Base-by-base conservation (phyloP, 1,284 basidiomycete species). In the Apiotrichum montevideense region DNA sequence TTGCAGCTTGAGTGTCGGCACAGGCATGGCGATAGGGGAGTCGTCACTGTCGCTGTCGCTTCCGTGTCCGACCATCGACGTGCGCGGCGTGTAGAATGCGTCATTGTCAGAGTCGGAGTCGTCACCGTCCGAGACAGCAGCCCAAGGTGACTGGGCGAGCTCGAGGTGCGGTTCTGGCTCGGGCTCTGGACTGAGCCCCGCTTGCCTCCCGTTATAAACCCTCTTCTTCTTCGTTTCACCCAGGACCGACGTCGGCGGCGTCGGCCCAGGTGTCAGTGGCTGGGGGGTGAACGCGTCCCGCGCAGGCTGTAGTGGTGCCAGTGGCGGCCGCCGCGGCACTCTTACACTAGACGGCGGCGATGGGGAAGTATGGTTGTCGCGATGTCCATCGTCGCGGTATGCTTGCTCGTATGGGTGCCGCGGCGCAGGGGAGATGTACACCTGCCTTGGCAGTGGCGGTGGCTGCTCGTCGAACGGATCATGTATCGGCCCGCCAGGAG, bases 191-290 rank as follows among this genome's bases (percentile, higher is more conserved):
- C 43, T 69, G 66, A 15, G 69, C 48, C 15, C 57, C 56, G 46
- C 64, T 54, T 32, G 43, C 21, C 9, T 6, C 11, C 21, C 40
- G 2, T 41, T 51, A 51, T 32, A 15, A 21, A 21, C 21, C 21
- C 21, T 21, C 21, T 21, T 21, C 21, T 21, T 21, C 21, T 21
- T 21, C 21, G 21, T 21, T 21, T 21, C 21, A 21, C 41, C 41
- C 14, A 42, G 41, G 45, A 11, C 32, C 32, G 45, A 34, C 32
- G 32, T 6, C 10, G 45, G 10, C 9, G 45, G 29, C 32, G 45
- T 46, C 5, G 70, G 60, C 11, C 68, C 69, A 7, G 70, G 70
- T 4, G 68, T 72, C 29, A 69, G 68, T 14, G 69, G 70, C 44
- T 70, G 66, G 15, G 69, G 49, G 15, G 57, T 58, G 46, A 65